Percentiles rank a stretch among this genome's conserved stretches.
These are phyloP conservation scores for Apiospora kogelbergensis DNA, from an alignment of 2,329 filamentous ascomycete genomes.

Conservation along the genomic window DNA sequence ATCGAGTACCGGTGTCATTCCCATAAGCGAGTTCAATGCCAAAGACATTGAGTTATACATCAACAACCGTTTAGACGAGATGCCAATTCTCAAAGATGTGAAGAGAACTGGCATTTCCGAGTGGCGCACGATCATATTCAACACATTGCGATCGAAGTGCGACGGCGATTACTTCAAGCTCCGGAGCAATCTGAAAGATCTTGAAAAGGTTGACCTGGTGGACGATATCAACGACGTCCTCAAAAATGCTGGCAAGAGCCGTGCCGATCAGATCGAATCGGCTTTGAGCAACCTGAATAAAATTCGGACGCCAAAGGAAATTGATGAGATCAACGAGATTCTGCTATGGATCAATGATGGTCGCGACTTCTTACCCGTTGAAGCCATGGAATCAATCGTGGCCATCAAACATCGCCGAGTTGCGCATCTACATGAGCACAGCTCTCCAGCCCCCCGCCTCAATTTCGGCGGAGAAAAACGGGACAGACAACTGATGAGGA, in stretches of 20 bases:
- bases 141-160: conserved; percentile 27
- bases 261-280: conserved; percentile 31
- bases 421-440: conserved; percentile 3
- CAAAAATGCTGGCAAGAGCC: conserved; percentile 28
- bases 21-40: conserved; percentile 25
- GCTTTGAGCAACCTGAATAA: conserved; percentile 33
- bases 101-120: conserved; percentile 26
- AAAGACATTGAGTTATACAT: conserved; percentile 33
- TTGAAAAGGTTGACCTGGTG: conserved; percentile 33
- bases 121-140: conserved; percentile 33
- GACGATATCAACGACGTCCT: conserved; percentile 34
- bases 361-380: conserved; percentile 24
- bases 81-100: conserved; percentile 30
- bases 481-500: neutral
- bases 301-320: conserved; percentile 32
- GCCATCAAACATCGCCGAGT: conserved; percentile 26
- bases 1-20: conserved; percentile 21
- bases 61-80: conserved; percentile 28
- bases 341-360: conserved; percentile 34
- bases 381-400: conserved; percentile 28
- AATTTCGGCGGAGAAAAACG: neutral
- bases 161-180: conserved; percentile 31
- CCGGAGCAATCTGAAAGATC: conserved; percentile 30
- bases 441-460: neutral
- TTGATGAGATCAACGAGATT: conserved; percentile 38